phyloP scores from a whole-genome alignment of 345 rosid species.

The Eucalyptus shirleyi region DNA sequence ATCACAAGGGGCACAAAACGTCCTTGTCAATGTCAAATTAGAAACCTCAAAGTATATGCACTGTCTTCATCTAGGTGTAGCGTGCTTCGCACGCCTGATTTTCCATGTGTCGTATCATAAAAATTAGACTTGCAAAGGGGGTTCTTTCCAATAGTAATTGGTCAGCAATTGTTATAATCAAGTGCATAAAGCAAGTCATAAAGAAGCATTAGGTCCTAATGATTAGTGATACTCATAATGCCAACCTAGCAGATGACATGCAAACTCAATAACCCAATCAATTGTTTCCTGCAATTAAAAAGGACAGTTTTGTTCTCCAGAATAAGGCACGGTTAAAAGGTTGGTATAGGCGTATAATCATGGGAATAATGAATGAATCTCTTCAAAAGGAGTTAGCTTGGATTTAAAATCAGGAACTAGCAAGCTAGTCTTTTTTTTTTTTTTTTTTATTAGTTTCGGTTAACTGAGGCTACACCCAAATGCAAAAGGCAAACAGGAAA shows the following conservation, averaged over 20 bases:
- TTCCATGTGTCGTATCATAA: neutral
- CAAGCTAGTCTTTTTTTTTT: neutral
- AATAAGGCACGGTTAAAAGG: neutral
- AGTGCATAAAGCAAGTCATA: neutral
- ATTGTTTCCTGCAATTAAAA: neutral
- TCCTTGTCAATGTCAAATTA: neutral
- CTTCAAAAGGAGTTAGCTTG: neutral
- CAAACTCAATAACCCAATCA: neutral
- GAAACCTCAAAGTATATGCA: neutral
- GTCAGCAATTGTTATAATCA: neutral
- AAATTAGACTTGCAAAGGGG: neutral
- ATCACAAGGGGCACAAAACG: neutral
- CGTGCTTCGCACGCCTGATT: neutral
- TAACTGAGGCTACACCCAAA: neutral
- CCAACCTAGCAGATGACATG: neutral
- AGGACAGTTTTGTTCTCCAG: neutral
- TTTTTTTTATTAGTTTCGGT: too few relatives aligned
- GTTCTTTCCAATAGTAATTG: neutral
- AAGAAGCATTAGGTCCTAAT: neutral
- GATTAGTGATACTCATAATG: neutral
- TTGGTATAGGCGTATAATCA: neutral
- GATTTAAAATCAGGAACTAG: neutral
- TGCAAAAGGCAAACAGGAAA: neutral
- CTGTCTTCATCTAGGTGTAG: slow-evolving; percentile 1
- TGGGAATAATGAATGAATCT: neutral